Evolutionary conservation across 1,284 basidiomycete species (phyloP).

Genomic region (Stereum hirsutum): DNA sequence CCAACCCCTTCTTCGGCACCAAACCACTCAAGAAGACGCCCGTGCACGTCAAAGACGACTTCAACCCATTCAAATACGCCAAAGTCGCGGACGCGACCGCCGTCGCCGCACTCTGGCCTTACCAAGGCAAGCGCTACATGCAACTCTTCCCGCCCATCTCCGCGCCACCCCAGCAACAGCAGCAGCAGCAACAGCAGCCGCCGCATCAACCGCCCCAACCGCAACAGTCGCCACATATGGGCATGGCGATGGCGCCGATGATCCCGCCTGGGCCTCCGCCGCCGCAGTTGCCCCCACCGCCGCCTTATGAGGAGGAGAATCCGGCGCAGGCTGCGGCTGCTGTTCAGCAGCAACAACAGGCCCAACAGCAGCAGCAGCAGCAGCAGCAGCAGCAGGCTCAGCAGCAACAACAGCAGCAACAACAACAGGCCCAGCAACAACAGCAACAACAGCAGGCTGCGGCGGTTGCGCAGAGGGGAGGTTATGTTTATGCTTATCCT

Average conservation of each 20-base stretch:
- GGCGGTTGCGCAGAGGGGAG: conserved; percentile 44
- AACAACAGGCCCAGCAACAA: no score
- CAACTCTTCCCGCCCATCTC: conserved; percentile 61
- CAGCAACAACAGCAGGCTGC: no score
- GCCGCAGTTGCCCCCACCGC: conserved; percentile 53
- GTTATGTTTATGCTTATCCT: conserved; percentile 65
- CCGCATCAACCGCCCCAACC: no score
- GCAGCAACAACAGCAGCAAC: no score
- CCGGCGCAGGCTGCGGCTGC: conserved; percentile 45
- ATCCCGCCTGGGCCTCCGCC: conserved; percentile 57
- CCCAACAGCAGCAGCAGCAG: no score
- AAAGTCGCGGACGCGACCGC: conserved; percentile 70
- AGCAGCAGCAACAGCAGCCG: no score
- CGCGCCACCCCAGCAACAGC: conserved; percentile 48
- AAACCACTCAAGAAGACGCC: conserved; percentile 65
- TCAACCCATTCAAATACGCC: conserved; percentile 86
- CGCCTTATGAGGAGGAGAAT: conserved; percentile 66
- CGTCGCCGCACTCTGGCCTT: conserved; percentile 78
- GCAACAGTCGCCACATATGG: conserved; percentile 60
- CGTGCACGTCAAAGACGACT: conserved; percentile 86
- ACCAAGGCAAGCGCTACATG: conserved; percentile 79
- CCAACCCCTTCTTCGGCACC: conserved; percentile 85
- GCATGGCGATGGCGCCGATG: no score
- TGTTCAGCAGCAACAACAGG: no score
- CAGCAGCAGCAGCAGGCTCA: no score